Evolutionary conservation across 179 eudicot genomes (phyloP).

Genomic region (Beta lomatogona): DNA sequence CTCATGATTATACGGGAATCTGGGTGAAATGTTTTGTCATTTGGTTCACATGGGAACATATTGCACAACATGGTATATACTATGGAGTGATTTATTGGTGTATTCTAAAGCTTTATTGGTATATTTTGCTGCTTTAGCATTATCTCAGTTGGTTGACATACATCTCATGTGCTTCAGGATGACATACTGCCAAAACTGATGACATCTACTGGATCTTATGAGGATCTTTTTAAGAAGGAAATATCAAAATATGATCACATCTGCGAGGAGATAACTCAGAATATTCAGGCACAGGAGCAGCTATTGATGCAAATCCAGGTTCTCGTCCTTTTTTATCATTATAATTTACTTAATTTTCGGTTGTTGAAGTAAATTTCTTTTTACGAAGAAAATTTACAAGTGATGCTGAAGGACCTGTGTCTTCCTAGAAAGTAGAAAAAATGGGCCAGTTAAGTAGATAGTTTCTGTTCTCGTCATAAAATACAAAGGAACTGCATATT

Average conservation of each 20-base stretch:
- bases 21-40: too few relatives aligned
- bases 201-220: constrained; percentile 91
- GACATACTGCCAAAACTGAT: constrained; percentile 96
- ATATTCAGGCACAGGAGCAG: constrained; percentile 84
- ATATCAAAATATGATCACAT: constrained; percentile 80
- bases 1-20: too few relatives aligned
- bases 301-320: constrained; percentile 89
- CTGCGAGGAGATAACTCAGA: constrained; percentile 76
- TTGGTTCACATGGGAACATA: too few relatives aligned
- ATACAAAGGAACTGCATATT: too few relatives aligned
- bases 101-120: neutral
- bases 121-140: neutral
- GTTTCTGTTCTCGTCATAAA: too few relatives aligned
- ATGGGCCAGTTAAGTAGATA: too few relatives aligned
- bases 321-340: constrained; percentile 6
- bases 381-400: neutral
- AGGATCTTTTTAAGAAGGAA: constrained; percentile 96
- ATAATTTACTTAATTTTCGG: neutral
- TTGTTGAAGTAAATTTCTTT: neutral
- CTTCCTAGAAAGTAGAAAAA: neutral
- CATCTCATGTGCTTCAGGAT: constrained; percentile 57
- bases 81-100: constrained; percentile 6
- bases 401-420: too few relatives aligned
- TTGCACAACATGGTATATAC: too few relatives aligned
- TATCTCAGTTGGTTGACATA: constrained; percentile 20